Evolutionary conservation across 2,329 filamentous ascomycete genomes (phyloP), one percentile per base, ranked within the genome.

Genomic region (Colletotrichum orchidophilum): DNA sequence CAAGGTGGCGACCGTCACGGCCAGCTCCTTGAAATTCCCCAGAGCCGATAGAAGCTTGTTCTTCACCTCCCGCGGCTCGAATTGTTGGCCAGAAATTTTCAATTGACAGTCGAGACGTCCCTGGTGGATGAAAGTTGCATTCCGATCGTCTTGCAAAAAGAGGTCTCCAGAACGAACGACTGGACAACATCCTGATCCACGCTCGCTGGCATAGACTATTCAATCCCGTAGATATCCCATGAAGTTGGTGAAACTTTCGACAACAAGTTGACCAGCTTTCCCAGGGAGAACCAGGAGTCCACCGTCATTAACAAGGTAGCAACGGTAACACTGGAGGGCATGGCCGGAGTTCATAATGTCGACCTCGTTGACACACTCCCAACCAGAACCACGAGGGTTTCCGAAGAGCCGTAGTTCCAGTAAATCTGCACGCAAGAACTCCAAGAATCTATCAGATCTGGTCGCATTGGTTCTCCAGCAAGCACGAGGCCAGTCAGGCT

Each of bases 311-410:
- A 54, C 26, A 54, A 54, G 52, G 52, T 54, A 54, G 12, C 52
- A 54, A 31, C 52, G 52, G 52, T 24, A 54, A n/a, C 52, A 54
- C 52, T 54, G 52, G 27, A 54, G 52, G 52, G 52, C 52, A 54
- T 54, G 52, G 5, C 52, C 52, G 26, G 52, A 54, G 18, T 54
- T 54, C 52, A 33, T 29, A n/a, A 54, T 54, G 52, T 15, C 52
- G 52, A 24, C 52, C 26, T 54, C 27, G 27, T 12, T 54, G 52
- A 54, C 52, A 54, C 52, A 54, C 52, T 29, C 24, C 52, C 27
- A 54, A 54, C 52, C 52, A 54, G 52, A 54, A 29, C 27, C 52
- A 54, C 29, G 52, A 54, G 52, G 52, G 52, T 54, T 54, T 54
- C 52, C 18, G 52, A 54, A 54, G 52, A 54, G 52, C 52, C 52